phyloP scores from a whole-genome alignment of 352 stramenopile genomes.

The Globisporangium solare region DNA sequence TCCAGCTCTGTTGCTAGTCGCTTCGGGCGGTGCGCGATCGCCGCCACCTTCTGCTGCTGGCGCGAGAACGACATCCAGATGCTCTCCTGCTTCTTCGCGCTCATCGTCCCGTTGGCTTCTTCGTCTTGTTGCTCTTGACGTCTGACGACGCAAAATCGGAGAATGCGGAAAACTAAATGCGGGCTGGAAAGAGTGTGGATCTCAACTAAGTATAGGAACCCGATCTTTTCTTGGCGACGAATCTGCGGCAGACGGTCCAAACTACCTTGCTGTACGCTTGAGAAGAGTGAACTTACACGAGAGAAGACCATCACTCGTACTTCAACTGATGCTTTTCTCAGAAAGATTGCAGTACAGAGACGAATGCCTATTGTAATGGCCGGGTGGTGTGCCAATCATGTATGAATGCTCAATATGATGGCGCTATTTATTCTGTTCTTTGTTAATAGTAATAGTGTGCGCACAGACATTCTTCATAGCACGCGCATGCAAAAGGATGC shows the following conservation, averaged over 20 bases:
- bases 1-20: slow-evolving; percentile 5
- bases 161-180: slow-evolving; percentile 1
- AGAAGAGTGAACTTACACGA: background rate
- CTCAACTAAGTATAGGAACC: background rate
- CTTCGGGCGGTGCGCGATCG: slow-evolving; percentile 25
- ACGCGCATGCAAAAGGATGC: background rate
- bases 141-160: background rate
- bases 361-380: no score
- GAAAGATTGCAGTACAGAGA: background rate
- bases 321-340: slow-evolving; percentile 2
- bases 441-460: no score
- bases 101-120: slow-evolving; percentile 17
- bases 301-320: slow-evolving; percentile 7
- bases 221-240: background rate
- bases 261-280: background rate
- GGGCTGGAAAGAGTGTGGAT: background rate
- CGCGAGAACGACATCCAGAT: slow-evolving; percentile 35
- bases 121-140: background rate
- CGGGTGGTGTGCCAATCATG: no score
- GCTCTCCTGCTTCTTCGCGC: slow-evolving; percentile 36
- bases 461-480: background rate
- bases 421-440: background rate
- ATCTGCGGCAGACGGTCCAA: background rate
- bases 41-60: slow-evolving; percentile 21
- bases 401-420: no score